phyloP scores from a whole-genome alignment of 495 filamentous ascomycete species.

The Astrocystis sublimbata region DNA sequence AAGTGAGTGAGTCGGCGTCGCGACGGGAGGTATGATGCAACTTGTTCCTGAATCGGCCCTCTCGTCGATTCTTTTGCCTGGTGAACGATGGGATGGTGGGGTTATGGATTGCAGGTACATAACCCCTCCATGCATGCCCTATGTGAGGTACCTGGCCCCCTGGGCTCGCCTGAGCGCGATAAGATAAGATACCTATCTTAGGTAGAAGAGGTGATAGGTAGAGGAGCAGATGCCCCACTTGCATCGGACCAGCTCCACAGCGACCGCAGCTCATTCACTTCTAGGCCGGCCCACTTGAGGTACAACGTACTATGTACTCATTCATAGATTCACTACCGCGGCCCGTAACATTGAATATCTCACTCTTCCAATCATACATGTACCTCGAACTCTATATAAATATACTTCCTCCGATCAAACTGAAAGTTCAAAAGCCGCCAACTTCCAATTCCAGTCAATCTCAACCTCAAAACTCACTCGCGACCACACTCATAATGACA shows the following conservation, averaged over 20 bases:
- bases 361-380: too few species aligned
- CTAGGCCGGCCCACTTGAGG: neutral
- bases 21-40: constrained; percentile 27
- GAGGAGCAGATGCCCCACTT: too few species aligned
- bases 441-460: too few species aligned
- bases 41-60: constrained; percentile 15
- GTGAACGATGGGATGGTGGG: constrained; percentile 16
- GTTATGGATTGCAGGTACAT: too few species aligned
- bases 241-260: neutral
- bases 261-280: neutral
- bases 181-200: constrained; percentile 2
- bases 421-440: neutral
- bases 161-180: too few species aligned
- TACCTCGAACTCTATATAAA: too few species aligned
- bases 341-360: neutral
- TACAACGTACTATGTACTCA: too few species aligned
- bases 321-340: neutral
- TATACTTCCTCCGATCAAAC: neutral
- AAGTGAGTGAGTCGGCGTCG: too few species aligned
- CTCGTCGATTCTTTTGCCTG: constrained; percentile 1
- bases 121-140: constrained; percentile 14
- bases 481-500: neutral
- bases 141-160: too few species aligned
- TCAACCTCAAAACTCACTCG: neutral
- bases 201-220: too few species aligned